Evolutionary conservation across 768 basidiomycete species (phyloP).

Genomic region (Lyophyllum atratum): DNA sequence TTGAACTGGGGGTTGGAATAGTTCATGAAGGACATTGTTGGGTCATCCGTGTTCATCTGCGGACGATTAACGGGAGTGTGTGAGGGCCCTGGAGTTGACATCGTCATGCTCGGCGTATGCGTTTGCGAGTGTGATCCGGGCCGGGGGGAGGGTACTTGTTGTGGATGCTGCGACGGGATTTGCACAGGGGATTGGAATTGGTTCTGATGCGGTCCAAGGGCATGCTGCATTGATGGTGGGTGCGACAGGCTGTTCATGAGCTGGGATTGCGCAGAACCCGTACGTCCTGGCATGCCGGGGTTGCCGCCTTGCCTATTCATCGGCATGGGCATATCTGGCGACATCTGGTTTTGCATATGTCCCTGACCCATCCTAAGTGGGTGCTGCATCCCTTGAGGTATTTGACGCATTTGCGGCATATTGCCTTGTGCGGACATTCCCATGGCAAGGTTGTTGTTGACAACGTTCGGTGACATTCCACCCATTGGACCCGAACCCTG

Average conservation of each 20-base stretch:
- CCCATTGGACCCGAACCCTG: slow-evolving; percentile 35
- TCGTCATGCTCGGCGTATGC: slow-evolving; percentile 42
- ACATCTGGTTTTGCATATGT: slow-evolving; percentile 26
- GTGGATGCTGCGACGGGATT: slow-evolving; percentile 39
- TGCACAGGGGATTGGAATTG: slow-evolving; percentile 38
- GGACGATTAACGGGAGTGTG: slow-evolving; percentile 41
- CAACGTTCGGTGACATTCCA: slow-evolving; percentile 33
- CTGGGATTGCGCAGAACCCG: slow-evolving; percentile 44
- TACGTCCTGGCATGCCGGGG: slow-evolving; percentile 43
- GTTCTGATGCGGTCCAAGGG: slow-evolving; percentile 34
- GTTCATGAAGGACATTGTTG: slow-evolving; percentile 41
- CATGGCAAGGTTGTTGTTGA: slow-evolving; percentile 39
- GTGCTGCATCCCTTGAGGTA: slow-evolving; percentile 34
- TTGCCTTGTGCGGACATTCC: slow-evolving; percentile 44
- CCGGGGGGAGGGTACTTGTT: slow-evolving; percentile 42
- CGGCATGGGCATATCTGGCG: slow-evolving; percentile 40
- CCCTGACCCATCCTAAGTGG: slow-evolving; percentile 43
- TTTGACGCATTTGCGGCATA: slow-evolving; percentile 38
- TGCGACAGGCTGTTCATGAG: slow-evolving; percentile 50
- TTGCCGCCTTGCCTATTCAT: slow-evolving; percentile 41
- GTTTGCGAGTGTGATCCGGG: slow-evolving; percentile 37
- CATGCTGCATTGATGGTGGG: slow-evolving; percentile 33
- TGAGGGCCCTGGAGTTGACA: slow-evolving; percentile 37
- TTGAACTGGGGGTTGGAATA: slow-evolving; percentile 36
- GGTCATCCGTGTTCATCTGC: slow-evolving; percentile 48